These are phyloP conservation scores for Cryptosporidium canis DNA, from an alignment of 169 alveolate genomes.

Conservation along the genomic window DNA sequence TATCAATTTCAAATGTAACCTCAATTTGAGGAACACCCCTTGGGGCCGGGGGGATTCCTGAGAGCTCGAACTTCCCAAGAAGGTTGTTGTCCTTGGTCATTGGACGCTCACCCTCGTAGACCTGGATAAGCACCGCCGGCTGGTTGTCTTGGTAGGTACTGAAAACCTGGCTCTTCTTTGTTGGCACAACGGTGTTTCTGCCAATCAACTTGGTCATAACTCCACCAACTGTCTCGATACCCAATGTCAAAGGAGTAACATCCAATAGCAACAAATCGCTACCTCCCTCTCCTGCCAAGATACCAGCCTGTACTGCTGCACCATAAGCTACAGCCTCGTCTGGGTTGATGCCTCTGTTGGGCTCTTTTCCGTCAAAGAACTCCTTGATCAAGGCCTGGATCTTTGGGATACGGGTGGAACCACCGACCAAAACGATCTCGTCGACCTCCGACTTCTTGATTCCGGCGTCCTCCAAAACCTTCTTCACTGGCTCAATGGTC, in stretches of 20 bases:
- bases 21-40: slow-evolving; percentile 96
- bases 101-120: slow-evolving; percentile 97
- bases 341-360: slow-evolving; percentile 92
- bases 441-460: slow-evolving; percentile 90
- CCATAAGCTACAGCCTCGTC: slow-evolving; percentile 97
- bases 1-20: slow-evolving; percentile 96
- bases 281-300: slow-evolving; percentile 90
- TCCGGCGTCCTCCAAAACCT: slow-evolving; percentile 89
- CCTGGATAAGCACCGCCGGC: slow-evolving; percentile 93
- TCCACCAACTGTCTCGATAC: slow-evolving; percentile 97
- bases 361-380: slow-evolving; percentile 92
- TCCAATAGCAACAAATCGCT: slow-evolving; percentile 92
- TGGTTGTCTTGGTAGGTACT: slow-evolving; percentile 95
- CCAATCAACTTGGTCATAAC: slow-evolving; percentile 94
- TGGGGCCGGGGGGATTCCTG: slow-evolving; percentile 95
- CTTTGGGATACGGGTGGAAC: slow-evolving; percentile 95
- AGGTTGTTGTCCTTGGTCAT: slow-evolving; percentile 95
- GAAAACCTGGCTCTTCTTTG: slow-evolving; percentile 94
- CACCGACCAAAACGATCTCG: slow-evolving; percentile 97
- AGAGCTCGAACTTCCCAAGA: slow-evolving; percentile 94
- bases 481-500: slow-evolving; percentile 89
- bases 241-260: slow-evolving; percentile 94
- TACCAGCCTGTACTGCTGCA: slow-evolving; percentile 97
- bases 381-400: slow-evolving; percentile 90
- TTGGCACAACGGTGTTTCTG: slow-evolving; percentile 94